Percentiles rank a stretch among this genome's conserved stretches.
Conservation (phyloP, 2,329 filamentous ascomycete species). For the Ophiostoma ulmi region DNA sequence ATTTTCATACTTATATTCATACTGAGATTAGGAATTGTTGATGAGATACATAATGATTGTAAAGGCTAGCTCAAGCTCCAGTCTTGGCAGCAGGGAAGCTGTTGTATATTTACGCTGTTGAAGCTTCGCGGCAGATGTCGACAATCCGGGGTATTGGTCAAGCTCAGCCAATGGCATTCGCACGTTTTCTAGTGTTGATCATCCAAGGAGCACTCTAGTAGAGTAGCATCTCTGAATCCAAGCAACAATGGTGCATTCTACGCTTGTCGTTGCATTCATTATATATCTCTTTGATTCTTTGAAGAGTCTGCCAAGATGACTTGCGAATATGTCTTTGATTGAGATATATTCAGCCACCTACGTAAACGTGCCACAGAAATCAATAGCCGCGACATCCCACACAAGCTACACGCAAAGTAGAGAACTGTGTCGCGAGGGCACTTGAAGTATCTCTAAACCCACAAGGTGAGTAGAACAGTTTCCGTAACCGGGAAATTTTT, state of each 20-base stretch:
- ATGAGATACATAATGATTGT: neutral
- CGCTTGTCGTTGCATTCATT: neutral
- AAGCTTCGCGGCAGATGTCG: neutral
- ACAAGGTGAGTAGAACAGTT: neutral
- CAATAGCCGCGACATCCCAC: neutral
- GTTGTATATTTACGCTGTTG: neutral
- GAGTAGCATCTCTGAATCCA: neutral
- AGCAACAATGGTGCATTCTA: neutral
- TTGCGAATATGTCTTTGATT: neutral
- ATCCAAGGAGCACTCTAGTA: neutral
- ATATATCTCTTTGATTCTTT: no score
- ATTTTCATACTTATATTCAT: neutral
- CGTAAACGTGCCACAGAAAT: neutral
- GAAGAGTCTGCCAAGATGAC: neutral
- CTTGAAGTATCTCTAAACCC: neutral
- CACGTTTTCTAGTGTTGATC: neutral
- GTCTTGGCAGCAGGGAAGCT: slow-evolving; percentile 7
- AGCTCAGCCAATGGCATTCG: neutral
- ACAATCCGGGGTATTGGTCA: neutral
- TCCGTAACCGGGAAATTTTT: neutral
- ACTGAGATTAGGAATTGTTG: neutral
- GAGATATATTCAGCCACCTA: neutral
- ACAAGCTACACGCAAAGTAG: neutral
- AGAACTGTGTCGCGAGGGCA: neutral
- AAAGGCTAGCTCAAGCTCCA: neutral